Evolutionary conservation across 2,329 filamentous ascomycete species (phyloP), one percentile per base, ranked within the genome.

Genomic region (Trichoderma sp.): DNA sequence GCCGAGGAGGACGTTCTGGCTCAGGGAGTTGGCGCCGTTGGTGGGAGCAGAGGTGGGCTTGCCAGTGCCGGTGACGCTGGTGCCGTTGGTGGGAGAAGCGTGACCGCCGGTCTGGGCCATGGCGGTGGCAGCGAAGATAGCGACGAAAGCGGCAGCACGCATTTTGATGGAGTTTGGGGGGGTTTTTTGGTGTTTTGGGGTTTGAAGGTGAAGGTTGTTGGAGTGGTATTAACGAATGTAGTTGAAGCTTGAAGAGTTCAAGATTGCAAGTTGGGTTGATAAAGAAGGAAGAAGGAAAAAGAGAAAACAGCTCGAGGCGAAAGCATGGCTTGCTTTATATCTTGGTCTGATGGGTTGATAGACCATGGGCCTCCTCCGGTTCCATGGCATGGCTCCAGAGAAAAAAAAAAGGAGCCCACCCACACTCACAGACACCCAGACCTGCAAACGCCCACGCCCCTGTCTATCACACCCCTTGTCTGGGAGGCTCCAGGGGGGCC

Each of bases 91-190:
- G 33, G 69, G 65, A 63, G 52, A 40, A n/a, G 69, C 58, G 63
- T 27, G 19, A 27, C 66, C 66, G 35, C 49, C 61, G 35, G 69
- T 63, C 63, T 65, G 47, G 43, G 69, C 65, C 52, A 65, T 59
- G 69, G 69, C 66, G 64, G 66, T 60, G 69, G 69, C 58, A 60
- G 73, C 73, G 69, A 75, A 64, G 70, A 70, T 68, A 24, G 71
- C 58, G 68, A 74, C 14, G 35, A 68, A 47, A 52, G 71, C 49
- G 21, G 64, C 68, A 68, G 68, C 65, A 65, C 73, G 73, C 73
- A 74, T 74, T 65, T 67, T 72, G 69, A 60, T 43, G 65, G 65
- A 60, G 59, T 60, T 68, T 35, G 29, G 47, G 43, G 33, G 40
- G 37, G 47, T 21, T 14, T n/a, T 56, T 49, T 47, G 43, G 31